These are phyloP conservation scores for Tulasnella sp. DNA, from an alignment of 768 basidiomycete species.

Conservation along the genomic window DNA sequence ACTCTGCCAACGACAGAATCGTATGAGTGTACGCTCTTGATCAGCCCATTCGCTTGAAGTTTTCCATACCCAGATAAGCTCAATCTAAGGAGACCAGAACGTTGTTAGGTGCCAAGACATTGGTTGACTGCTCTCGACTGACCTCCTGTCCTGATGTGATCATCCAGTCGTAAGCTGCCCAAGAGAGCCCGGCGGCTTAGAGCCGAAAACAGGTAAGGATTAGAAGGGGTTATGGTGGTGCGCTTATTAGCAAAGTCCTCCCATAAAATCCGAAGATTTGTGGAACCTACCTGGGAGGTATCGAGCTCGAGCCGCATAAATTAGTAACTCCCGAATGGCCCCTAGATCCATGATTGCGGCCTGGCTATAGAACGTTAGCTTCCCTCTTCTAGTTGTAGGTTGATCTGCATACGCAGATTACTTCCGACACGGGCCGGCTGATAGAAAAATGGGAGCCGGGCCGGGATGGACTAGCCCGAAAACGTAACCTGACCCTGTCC, in stretches of 20 bases:
- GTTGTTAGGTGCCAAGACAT: background rate
- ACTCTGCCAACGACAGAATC: background rate
- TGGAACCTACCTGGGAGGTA: background rate
- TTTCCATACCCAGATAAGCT: constrained; percentile 20
- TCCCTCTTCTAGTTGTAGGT: too few relatives aligned
- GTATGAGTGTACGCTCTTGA: background rate
- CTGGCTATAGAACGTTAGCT: too few relatives aligned
- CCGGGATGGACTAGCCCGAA: background rate
- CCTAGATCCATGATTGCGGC: background rate
- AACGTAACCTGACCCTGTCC: background rate
- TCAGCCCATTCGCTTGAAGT: background rate
- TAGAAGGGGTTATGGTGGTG: background rate
- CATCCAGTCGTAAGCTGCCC: background rate
- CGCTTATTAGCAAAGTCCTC: background rate
- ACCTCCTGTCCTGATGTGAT: constrained; percentile 1
- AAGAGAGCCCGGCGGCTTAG: background rate
- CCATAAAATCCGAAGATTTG: background rate
- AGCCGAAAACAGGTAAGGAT: background rate
- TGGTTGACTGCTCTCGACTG: background rate
- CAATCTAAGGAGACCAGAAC: background rate
- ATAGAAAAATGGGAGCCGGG: too few relatives aligned
- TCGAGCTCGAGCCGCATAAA: background rate
- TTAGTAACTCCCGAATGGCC: background rate
- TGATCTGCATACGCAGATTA: too few relatives aligned
- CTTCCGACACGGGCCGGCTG: too few relatives aligned